Conservation (phyloP, 192 early-diverging fungal genomes). For the Chytriomyces sp. region DNA sequence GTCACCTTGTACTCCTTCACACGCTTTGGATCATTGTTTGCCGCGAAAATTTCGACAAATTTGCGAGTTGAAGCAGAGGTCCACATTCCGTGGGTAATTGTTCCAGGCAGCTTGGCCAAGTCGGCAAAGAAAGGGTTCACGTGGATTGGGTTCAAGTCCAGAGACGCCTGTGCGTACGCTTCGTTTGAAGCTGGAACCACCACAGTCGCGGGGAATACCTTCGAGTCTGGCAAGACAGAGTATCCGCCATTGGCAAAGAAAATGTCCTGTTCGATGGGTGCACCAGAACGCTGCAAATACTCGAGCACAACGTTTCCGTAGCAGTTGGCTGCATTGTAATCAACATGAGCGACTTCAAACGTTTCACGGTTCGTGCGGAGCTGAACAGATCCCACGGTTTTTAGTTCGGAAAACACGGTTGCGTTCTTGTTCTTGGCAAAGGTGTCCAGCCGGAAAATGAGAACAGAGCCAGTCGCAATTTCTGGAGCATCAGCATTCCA, state of each 20-base stretch:
- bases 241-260: constrained; percentile 85
- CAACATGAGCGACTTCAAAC: constrained; percentile 79
- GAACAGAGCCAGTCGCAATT: constrained; percentile 60
- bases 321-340: constrained; percentile 72
- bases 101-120: constrained; percentile 85
- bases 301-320: constrained; percentile 89
- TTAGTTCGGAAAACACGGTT: constrained; percentile 70
- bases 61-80: constrained; percentile 91
- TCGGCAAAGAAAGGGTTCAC: constrained; percentile 94
- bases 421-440: constrained; percentile 64
- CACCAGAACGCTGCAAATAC: constrained; percentile 84
- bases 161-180: constrained; percentile 84
- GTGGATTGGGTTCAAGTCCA: constrained; percentile 96
- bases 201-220: constrained; percentile 83
- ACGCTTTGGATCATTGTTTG: constrained; percentile 88
- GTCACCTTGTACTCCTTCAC: constrained; percentile 84
- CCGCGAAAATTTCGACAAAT: constrained; percentile 95
- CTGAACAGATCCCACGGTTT: constrained; percentile 63
- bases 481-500: constrained; percentile 69
- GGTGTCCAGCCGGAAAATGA: constrained; percentile 82
- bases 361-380: constrained; percentile 54
- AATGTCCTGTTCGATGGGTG: constrained; percentile 84
- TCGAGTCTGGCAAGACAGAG: constrained; percentile 84
- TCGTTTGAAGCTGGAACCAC: constrained; percentile 83
- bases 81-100: constrained; percentile 99